phyloP scores from a whole-genome alignment of 2,329 filamentous ascomycete genomes.

The Cyanodermella asteris region DNA sequence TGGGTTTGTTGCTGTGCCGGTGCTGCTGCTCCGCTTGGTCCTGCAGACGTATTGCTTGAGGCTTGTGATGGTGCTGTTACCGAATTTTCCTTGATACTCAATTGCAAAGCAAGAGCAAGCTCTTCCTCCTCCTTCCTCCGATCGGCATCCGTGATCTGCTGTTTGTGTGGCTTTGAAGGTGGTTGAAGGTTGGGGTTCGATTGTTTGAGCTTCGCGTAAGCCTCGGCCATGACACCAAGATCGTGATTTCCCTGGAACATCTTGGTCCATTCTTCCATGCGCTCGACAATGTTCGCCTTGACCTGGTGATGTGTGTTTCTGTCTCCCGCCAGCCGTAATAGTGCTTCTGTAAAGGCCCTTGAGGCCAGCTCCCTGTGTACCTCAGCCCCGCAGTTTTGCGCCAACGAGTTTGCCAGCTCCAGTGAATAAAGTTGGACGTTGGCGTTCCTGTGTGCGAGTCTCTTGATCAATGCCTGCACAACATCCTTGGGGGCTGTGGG shows the following conservation, averaged over 20 bases:
- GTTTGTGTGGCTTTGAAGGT: conserved; percentile 84
- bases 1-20: conserved; percentile 13
- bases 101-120: conserved; percentile 79
- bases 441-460: conserved; percentile 78
- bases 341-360: conserved; percentile 80
- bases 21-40: conserved; percentile 14
- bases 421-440: conserved; percentile 93
- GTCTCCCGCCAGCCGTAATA: conserved; percentile 77
- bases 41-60: conserved; percentile 11
- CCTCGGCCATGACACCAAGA: conserved; percentile 91
- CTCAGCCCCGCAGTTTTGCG: conserved; percentile 70
- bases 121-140: conserved; percentile 93
- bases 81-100: conserved; percentile 86
- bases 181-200: conserved; percentile 78
- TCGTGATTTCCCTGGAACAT: conserved; percentile 83
- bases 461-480: conserved; percentile 75
- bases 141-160: conserved; percentile 70
- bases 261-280: conserved; percentile 88
- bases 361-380: conserved; percentile 82
- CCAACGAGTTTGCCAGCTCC: conserved; percentile 76
- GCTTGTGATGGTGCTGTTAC: no score
- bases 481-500: conserved; percentile 51
- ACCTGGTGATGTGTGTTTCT: conserved; percentile 90
- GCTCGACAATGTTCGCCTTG: conserved; percentile 88
- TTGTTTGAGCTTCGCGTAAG: conserved; percentile 69